Evolutionary conservation across 208 protist species (phyloP), one percentile per base, ranked within the genome.

Genomic region (Leishmania turanica): DNA sequence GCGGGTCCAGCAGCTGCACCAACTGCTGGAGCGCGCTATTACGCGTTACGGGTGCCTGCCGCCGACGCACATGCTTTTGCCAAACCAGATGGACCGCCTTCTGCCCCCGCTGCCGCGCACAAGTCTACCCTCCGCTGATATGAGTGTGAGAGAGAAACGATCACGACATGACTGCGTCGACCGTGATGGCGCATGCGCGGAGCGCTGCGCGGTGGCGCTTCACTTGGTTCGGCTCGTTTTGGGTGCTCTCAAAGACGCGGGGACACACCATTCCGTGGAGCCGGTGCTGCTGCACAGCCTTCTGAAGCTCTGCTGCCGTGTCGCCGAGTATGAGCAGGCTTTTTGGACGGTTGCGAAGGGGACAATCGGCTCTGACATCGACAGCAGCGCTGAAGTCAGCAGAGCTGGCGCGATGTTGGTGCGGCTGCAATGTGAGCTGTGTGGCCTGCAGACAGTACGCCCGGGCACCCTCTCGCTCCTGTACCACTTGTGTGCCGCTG

Each of bases 61-160:
- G 40, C 90, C 90, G 2, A 83, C 88, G 27, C 86, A 93, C 81
- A 89, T 91, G 88, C 68, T 93, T 24, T 77, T 93, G 24, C 84
- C 90, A 17, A 89, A 90, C 21, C 90, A 91, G 82, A 77, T 91
- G 47, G 84, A 91, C 64, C 88, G 90, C 13, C 86, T 93, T 34
- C 76, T 93, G 58, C 90, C 90, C 7, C 81, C 68, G 21, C 79
- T 70, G 8, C 24, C 34, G 11, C 40, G 2, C 42, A n/a, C 27
- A 9, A 74, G 31, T 24, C 15, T 49, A 8, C 75, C 7, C 24
- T 37, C 31, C 68, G 72, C 31, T 40, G 79, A 34, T 5, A 42
- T 27, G 8, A 45, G 42, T 71, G 76, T 24, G 49, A 27, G 6
- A 5, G n/a, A 49, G n/a, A 56, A 4, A 8, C 56, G 34, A 34